These are phyloP conservation scores for Letharia lupina DNA, from an alignment of 495 filamentous ascomycete species.

Conservation along the genomic window DNA sequence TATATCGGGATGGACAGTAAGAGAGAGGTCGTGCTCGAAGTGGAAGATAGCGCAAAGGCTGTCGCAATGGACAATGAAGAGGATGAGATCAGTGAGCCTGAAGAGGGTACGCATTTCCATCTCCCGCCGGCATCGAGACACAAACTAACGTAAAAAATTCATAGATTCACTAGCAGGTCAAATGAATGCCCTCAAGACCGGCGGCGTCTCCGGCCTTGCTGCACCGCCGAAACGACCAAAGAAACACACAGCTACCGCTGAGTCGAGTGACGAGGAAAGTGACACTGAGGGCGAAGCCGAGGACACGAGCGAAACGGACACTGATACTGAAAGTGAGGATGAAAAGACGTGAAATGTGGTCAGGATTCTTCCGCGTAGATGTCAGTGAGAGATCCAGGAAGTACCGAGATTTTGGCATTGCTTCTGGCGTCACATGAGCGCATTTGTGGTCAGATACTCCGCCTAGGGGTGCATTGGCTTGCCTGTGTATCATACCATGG, in stretches of 20 bases:
- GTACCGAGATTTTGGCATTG: background rate
- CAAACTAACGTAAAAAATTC: conserved; percentile 28
- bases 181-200: conserved; percentile 81
- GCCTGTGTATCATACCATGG: background rate
- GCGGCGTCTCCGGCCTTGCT: conserved; percentile 36
- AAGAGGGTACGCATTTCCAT: conserved; percentile 65
- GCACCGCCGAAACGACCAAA: conserved; percentile 46
- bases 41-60: conserved; percentile 86
- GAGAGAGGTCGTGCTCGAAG: conserved; percentile 74
- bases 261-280: conserved; percentile 57
- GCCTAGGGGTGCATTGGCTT: background rate
- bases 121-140: background rate
- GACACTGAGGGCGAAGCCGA: conserved; percentile 79
- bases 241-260: conserved; percentile 37
- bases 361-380: background rate
- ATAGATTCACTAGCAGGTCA: conserved; percentile 89
- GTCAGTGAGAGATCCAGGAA: background rate
- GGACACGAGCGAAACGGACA: conserved; percentile 70
- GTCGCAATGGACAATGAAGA: conserved; percentile 64
- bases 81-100: conserved; percentile 94
- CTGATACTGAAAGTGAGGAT: conserved; percentile 64
- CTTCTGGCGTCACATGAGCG: background rate
- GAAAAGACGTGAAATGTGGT: conserved; percentile 32
- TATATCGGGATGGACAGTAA: conserved; percentile 89
- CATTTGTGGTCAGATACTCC: background rate